Percentiles rank a stretch among this genome's conserved stretches.
Evolutionary conservation across 129 eudicot species (phyloP).

Genomic region (Centella asiatica): DNA sequence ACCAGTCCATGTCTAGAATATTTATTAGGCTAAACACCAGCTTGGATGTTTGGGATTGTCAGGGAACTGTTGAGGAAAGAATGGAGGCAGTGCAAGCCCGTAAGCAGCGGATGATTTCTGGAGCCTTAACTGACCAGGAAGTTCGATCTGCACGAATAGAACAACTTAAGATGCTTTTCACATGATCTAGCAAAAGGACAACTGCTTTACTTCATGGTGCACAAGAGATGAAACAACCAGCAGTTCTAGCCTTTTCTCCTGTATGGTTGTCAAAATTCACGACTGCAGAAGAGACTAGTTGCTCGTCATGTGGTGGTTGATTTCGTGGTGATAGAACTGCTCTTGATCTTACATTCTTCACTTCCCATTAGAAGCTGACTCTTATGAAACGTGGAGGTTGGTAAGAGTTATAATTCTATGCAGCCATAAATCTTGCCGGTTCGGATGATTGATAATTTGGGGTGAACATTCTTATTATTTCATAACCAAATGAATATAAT

Average conservation of each 20-base stretch:
- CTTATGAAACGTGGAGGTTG: background rate
- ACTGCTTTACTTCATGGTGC: background rate
- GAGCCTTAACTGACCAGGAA: conserved; percentile 96
- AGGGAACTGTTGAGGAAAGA: conserved; percentile 96
- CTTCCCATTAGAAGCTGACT: background rate
- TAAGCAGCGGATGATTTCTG: conserved; percentile 88
- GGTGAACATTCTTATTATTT: background rate
- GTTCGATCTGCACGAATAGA: conserved; percentile 86
- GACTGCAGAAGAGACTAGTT: background rate
- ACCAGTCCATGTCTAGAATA: background rate
- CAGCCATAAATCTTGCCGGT: background rate
- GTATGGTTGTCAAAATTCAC: background rate
- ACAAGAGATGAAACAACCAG: background rate
- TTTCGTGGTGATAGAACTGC: too few species aligned
- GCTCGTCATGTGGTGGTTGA: too few species aligned
- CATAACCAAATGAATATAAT: background rate
- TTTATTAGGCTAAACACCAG: background rate
- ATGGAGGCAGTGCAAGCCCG: conserved; percentile 99
- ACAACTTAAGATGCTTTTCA: conserved; percentile 93
- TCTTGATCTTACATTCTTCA: background rate
- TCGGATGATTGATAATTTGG: background rate
- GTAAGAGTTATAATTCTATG: background rate
- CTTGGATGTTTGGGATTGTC: conserved; percentile 14
- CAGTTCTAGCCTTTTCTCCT: background rate
- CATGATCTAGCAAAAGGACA: conserved; percentile 27